Evolutionary conservation across 2,329 filamentous ascomycete genomes (phyloP).

Genomic region (Aspergillus eucalypticola): DNA sequence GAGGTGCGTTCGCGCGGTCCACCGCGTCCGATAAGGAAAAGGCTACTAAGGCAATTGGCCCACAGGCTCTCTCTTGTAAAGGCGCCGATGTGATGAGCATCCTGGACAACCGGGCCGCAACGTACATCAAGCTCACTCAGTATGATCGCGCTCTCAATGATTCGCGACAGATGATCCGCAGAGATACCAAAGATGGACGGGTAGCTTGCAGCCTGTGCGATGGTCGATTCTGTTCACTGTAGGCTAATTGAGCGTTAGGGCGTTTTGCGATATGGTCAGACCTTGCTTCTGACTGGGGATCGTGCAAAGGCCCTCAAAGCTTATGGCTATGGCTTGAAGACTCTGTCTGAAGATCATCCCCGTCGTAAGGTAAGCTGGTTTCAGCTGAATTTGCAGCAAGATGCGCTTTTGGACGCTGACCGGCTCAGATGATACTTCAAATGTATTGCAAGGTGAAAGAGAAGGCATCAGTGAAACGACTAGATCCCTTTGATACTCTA

Average conservation of each 20-base stretch:
- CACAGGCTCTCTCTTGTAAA: slow-evolving; percentile 41
- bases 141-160: slow-evolving; percentile 56
- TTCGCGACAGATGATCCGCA: slow-evolving; percentile 58
- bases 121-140: slow-evolving; percentile 55
- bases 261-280: slow-evolving; percentile 57
- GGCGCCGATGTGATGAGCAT: slow-evolving; percentile 41
- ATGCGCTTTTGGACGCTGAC: neutral
- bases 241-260: slow-evolving; percentile 38
- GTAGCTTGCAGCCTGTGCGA: slow-evolving; percentile 29
- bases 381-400: neutral
- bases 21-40: slow-evolving; percentile 14
- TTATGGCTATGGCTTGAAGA: slow-evolving; percentile 60
- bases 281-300: slow-evolving; percentile 50
- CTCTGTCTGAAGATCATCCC: slow-evolving; percentile 45
- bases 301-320: slow-evolving; percentile 56
- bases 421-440: slow-evolving; percentile 35
- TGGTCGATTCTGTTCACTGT: neutral
- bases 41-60: slow-evolving; percentile 3
- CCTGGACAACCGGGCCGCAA: slow-evolving; percentile 58
- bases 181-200: slow-evolving; percentile 52
- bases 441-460: slow-evolving; percentile 50
- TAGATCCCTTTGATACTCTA: slow-evolving; percentile 55
- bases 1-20: slow-evolving; percentile 32
- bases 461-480: slow-evolving; percentile 29
- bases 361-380: slow-evolving; percentile 30